Percentiles rank a stretch among this genome's conserved stretches.
phyloP scores from a whole-genome alignment of 164 flowering plant species.

The Umbilicus rupestris region DNA sequence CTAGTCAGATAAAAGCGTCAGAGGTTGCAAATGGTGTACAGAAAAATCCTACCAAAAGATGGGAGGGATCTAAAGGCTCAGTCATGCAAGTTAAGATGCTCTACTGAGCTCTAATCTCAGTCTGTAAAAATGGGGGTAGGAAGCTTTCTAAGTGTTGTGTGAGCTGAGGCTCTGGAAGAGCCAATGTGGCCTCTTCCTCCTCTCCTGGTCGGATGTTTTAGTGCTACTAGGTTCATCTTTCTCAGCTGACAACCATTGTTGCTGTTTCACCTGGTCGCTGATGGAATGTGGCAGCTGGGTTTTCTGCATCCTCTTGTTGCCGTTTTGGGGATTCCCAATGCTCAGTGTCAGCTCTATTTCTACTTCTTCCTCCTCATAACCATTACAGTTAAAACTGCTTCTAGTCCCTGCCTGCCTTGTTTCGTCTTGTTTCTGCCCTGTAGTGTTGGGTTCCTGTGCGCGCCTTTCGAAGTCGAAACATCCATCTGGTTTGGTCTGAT shows the following conservation, averaged over 20 bases:
- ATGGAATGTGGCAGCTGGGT: conserved; percentile 11
- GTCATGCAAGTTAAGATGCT: too few relatives aligned
- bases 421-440: conserved; percentile 9
- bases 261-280: conserved; percentile 11
- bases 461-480: conserved; percentile 46
- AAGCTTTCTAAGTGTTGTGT: not conserved
- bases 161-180: conserved; percentile 23
- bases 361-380: conserved; percentile 19
- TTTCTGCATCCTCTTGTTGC: conserved; percentile 7
- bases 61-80: too few relatives aligned
- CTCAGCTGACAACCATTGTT: conserved; percentile 11
- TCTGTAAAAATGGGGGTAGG: too few relatives aligned
- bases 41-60: too few relatives aligned
- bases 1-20: not conserved
- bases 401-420: conserved; percentile 12
- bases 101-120: too few relatives aligned
- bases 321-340: conserved; percentile 33
- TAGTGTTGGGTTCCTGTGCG: conserved; percentile 18
- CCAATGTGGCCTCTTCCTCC: conserved; percentile 45
- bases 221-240: conserved; percentile 22
- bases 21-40: too few relatives aligned
- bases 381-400: conserved; percentile 10
- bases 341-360: conserved; percentile 60
- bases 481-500: conserved; percentile 15
- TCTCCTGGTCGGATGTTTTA: conserved; percentile 29